phyloP scores from a whole-genome alignment of 331 rosid genomes.

The Arachis monticola region DNA sequence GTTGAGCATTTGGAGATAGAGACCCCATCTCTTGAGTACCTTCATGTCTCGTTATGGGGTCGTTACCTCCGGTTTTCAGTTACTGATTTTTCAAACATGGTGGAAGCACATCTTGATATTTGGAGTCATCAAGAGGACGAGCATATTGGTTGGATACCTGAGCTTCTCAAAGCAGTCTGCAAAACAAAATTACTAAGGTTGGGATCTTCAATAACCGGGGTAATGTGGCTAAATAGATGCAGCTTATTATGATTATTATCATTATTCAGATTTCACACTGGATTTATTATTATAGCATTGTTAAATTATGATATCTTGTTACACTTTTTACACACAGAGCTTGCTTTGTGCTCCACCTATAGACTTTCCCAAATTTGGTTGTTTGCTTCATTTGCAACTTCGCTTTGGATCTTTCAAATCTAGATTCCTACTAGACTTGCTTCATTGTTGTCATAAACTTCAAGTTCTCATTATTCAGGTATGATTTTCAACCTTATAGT shows the following conservation, averaged over 20 bases:
- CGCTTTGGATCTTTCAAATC: neutral
- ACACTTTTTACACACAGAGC: neutral
- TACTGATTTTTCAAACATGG: neutral
- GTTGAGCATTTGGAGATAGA: neutral
- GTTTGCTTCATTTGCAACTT: neutral
- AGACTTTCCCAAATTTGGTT: neutral
- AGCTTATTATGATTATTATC: no score
- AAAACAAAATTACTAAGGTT: neutral
- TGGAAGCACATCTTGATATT: neutral
- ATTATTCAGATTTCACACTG: neutral
- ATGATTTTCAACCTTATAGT: neutral
- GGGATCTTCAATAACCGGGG: neutral
- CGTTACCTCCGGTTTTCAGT: neutral
- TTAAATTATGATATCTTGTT: neutral
- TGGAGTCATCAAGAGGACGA: no score
- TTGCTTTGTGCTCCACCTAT: neutral
- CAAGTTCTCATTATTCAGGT: neutral
- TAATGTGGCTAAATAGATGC: neutral
- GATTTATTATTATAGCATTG: neutral
- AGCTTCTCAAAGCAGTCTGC: neutral
- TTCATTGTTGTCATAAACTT: neutral
- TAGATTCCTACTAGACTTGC: neutral
- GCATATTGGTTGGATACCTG: neutral
- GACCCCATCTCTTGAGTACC: slow-evolving; percentile 1
- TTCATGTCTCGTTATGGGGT: neutral